Conservation (phyloP, 2,329 filamentous ascomycete species). For the Immersiporthe knoxdaviesiana region DNA sequence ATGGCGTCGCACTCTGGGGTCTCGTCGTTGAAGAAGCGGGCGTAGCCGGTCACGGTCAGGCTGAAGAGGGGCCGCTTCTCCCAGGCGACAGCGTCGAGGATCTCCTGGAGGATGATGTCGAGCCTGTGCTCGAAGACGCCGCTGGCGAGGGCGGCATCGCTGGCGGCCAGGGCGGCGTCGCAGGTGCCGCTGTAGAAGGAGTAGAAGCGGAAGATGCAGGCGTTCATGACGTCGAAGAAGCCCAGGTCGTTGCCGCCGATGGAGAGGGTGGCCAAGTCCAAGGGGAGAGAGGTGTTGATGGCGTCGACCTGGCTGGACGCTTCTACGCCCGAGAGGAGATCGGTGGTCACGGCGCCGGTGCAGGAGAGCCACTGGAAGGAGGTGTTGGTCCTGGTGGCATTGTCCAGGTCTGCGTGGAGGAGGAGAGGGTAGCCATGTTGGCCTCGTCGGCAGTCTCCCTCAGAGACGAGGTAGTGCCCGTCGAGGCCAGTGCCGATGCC, state of each 20-base stretch:
- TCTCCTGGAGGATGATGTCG: slow-evolving; percentile 45
- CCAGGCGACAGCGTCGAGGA: slow-evolving; percentile 49
- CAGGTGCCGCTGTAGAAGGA: slow-evolving; percentile 52
- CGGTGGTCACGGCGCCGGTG: slow-evolving; percentile 47
- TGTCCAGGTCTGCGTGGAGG: slow-evolving; percentile 43
- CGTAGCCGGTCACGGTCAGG: slow-evolving; percentile 52
- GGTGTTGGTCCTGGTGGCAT: slow-evolving; percentile 34
- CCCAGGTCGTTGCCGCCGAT: slow-evolving; percentile 54
- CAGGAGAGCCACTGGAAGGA: slow-evolving; percentile 52
- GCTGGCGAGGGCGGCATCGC: slow-evolving; percentile 41
- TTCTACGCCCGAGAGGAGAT: slow-evolving; percentile 42
- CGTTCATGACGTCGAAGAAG: slow-evolving; percentile 55
- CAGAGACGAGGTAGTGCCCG: slow-evolving; percentile 37
- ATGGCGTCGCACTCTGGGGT: slow-evolving; percentile 48
- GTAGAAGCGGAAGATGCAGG: slow-evolving; percentile 55
- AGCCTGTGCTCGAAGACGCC: slow-evolving; percentile 45
- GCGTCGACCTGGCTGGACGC: slow-evolving; percentile 46
- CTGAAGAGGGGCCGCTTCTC: slow-evolving; percentile 48
- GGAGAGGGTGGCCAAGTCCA: slow-evolving; percentile 51
- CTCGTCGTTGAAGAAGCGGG: slow-evolving; percentile 51
- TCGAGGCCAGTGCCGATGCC: slow-evolving; percentile 51
- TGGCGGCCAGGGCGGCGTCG: slow-evolving; percentile 42
- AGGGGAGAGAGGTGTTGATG: slow-evolving; percentile 43
- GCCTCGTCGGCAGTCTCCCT: slow-evolving; percentile 47
- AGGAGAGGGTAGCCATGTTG: slow-evolving; percentile 47